These are phyloP conservation scores for Bryum argenteum DNA, from an alignment of 225 moss, liverwort and hornwort genomes.

Conservation along the genomic window DNA sequence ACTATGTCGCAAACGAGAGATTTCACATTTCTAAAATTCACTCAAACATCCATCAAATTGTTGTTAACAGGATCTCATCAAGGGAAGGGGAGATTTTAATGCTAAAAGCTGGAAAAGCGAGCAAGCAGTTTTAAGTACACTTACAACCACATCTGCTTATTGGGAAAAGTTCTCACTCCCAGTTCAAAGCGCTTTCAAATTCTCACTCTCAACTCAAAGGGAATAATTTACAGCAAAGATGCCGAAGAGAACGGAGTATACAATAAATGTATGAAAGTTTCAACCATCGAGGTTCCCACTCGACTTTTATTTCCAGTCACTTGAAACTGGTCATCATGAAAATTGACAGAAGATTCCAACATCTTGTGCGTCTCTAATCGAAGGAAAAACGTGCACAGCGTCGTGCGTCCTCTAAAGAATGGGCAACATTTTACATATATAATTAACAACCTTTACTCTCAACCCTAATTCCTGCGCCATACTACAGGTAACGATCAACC, in stretches of 20 bases:
- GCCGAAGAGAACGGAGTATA: background rate
- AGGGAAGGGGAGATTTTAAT: too few species aligned
- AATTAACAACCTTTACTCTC: slow-evolving; percentile 39
- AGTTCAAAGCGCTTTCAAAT: slow-evolving; percentile 2
- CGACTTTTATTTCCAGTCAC: slow-evolving; percentile 47
- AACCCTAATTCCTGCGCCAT: slow-evolving; percentile 19
- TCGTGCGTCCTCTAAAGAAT: slow-evolving; percentile 51
- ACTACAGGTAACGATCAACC: background rate
- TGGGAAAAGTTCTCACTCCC: background rate
- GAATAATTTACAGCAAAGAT: background rate
- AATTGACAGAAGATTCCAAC: slow-evolving; percentile 48
- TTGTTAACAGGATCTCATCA: too few species aligned
- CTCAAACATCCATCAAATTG: too few species aligned
- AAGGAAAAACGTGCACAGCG: slow-evolving; percentile 38
- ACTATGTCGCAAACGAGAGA: too few species aligned
- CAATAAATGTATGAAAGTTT: background rate
- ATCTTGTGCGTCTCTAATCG: slow-evolving; percentile 36
- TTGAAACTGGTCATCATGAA: slow-evolving; percentile 32
- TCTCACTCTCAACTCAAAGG: slow-evolving; percentile 10
- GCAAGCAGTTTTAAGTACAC: too few species aligned
- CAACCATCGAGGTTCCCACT: slow-evolving; percentile 36
- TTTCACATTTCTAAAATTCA: too few species aligned
- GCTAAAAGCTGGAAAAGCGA: too few species aligned
- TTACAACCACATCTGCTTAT: too few species aligned
- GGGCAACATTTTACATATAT: slow-evolving; percentile 50